Conservation (phyloP, 805 yeast species). For the Ogataea sp. region DNA sequence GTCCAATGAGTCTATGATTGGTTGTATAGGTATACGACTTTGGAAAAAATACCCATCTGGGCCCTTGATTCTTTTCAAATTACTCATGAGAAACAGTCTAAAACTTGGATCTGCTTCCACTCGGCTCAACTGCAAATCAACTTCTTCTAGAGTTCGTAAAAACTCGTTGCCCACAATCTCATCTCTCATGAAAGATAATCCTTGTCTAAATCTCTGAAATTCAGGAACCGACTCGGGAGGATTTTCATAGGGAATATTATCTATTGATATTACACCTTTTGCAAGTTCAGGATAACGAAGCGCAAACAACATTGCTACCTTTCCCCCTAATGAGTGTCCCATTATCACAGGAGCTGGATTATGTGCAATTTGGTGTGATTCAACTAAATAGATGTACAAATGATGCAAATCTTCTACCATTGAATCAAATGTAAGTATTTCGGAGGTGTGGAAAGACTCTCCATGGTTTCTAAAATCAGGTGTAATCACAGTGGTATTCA, state of each 20-base stretch:
- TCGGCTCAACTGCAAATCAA: conserved; percentile 47
- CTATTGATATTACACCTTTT: conserved; percentile 56
- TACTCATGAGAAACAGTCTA: conserved; percentile 68
- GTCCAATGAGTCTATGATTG: conserved; percentile 53
- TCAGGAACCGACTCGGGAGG: conserved; percentile 27
- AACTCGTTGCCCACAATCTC: conserved; percentile 2
- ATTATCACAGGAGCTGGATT: conserved; percentile 32
- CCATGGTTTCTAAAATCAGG: conserved; percentile 90
- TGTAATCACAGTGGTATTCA: conserved; percentile 52
- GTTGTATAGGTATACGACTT: conserved; percentile 55
- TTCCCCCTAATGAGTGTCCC: conserved; percentile 93
- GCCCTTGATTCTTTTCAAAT: conserved; percentile 35
- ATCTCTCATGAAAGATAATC: conserved; percentile 9
- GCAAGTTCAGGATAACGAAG: conserved; percentile 55
- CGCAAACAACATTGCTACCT: conserved; percentile 80
- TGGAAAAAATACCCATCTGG: conserved; percentile 5
- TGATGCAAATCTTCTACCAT: conserved; percentile 75
- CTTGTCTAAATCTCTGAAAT: conserved; percentile 22
- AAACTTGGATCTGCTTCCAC: conserved; percentile 54
- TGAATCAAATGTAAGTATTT: conserved; percentile 59
- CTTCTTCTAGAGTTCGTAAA: conserved; percentile 39
- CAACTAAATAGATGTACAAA: conserved; percentile 38
- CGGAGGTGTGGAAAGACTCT: conserved; percentile 61
- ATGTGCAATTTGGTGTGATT: conserved; percentile 13
- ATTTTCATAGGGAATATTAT: conserved; percentile 69